These are phyloP conservation scores for Stipa capillata DNA, from an alignment of 176 grass and related monocot genomes.

Conservation along the genomic window DNA sequence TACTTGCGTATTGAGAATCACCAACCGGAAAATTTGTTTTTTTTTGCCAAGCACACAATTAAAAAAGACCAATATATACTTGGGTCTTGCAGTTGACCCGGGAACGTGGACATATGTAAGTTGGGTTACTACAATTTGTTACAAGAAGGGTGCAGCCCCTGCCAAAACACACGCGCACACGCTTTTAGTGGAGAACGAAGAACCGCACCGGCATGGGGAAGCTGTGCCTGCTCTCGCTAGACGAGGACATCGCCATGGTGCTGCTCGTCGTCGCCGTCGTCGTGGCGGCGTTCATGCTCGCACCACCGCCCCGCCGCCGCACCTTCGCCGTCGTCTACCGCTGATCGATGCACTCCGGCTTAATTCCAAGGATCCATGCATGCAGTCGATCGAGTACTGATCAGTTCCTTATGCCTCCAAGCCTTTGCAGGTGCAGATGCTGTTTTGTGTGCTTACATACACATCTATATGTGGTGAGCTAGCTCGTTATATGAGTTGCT, in stretches of 20 bases:
- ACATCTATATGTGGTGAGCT: too few species aligned
- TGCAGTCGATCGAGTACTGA: neutral
- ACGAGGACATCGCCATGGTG: conserved; percentile 10
- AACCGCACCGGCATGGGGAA: conserved; percentile 19
- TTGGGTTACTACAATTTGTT: too few species aligned
- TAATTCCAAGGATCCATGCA: neutral
- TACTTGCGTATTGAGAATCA: too few species aligned
- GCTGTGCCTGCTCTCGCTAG: conserved; percentile 21
- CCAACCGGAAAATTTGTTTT: neutral
- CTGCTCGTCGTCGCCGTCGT: conserved; percentile 4
- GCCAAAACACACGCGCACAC: too few species aligned
- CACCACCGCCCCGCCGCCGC: conserved; percentile 1
- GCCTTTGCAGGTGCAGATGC: too few species aligned
- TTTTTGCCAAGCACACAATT: neutral
- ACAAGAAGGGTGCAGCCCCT: too few species aligned
- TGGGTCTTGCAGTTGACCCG: neutral
- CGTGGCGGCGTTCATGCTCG: neutral
- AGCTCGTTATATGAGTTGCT: too few species aligned
- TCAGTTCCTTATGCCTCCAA: neutral
- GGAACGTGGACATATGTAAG: too few species aligned
- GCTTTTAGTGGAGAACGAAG: neutral
- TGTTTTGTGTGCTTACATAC: too few species aligned
- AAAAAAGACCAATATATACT: neutral
- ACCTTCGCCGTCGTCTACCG: neutral
- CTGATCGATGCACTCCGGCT: neutral